Conservation (phyloP, 371 early-diverging fungal species). For the Mortierella sp. region DNA sequence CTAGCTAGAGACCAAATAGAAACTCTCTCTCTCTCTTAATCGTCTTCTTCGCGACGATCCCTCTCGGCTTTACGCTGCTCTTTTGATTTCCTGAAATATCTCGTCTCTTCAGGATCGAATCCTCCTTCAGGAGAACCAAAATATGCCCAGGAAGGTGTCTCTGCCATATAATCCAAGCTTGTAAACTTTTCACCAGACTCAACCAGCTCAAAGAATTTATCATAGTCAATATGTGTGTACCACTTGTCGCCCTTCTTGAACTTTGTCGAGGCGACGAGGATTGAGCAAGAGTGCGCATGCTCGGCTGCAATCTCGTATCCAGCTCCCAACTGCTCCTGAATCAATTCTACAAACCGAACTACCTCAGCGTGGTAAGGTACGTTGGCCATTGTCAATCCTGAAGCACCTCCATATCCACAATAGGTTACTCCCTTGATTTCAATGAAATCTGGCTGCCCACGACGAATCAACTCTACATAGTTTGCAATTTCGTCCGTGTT, state of each 20-base stretch:
- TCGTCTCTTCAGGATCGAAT: constrained; percentile 83
- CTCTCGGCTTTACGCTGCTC: constrained; percentile 51
- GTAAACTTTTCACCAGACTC: constrained; percentile 75
- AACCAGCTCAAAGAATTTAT: constrained; percentile 77
- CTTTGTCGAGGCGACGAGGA: constrained; percentile 77
- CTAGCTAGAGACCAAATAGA: too few species aligned
- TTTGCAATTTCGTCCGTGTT: constrained; percentile 80
- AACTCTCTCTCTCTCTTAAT: background rate
- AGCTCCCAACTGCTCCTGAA: constrained; percentile 66
- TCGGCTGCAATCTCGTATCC: constrained; percentile 83
- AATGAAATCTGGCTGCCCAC: constrained; percentile 84
- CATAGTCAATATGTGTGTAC: constrained; percentile 88
- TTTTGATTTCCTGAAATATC: constrained; percentile 74
- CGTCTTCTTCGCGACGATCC: constrained; percentile 35
- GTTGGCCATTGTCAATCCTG: constrained; percentile 79
- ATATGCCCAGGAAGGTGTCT: constrained; percentile 84
- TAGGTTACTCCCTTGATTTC: constrained; percentile 85
- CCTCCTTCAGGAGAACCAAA: constrained; percentile 81
- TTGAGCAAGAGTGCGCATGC: constrained; percentile 83
- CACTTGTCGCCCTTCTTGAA: constrained; percentile 81
- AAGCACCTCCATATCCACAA: constrained; percentile 77
- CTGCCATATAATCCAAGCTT: constrained; percentile 77
- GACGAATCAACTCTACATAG: constrained; percentile 79
- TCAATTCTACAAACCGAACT: constrained; percentile 74
- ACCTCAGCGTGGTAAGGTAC: constrained; percentile 88